phyloP scores from a whole-genome alignment of 2,329 filamentous ascomycete genomes.

The Tolypocladium ophioglossoides region DNA sequence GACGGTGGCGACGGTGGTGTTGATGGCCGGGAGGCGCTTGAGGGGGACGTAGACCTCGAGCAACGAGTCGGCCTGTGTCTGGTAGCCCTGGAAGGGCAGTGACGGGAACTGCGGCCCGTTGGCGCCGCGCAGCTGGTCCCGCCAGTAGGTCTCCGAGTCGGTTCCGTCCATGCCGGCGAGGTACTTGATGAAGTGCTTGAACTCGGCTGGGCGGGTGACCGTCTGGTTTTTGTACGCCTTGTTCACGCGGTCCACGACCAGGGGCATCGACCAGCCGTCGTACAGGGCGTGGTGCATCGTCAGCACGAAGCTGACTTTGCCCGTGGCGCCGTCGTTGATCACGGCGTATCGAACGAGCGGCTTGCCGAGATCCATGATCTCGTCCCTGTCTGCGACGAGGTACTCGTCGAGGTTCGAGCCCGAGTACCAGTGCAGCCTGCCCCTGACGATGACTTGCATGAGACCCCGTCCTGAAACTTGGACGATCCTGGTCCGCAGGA shows the following conservation, averaged over 20 bases:
- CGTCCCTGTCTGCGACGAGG: constrained; percentile 26
- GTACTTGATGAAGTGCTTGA: constrained; percentile 40
- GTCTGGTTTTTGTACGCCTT: constrained; percentile 26
- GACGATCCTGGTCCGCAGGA: constrained; percentile 39
- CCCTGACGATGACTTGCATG: constrained; percentile 35
- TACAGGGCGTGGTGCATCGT: constrained; percentile 47
- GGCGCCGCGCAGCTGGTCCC: constrained; percentile 32
- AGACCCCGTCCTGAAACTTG: constrained; percentile 32
- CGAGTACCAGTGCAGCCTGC: constrained; percentile 23
- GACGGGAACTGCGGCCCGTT: constrained; percentile 35
- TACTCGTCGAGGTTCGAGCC: constrained; percentile 27
- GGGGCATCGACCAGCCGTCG: constrained; percentile 44
- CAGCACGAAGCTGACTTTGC: constrained; percentile 34
- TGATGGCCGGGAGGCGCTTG: constrained; percentile 19
- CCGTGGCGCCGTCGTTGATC: constrained; percentile 19
- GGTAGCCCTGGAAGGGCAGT: constrained; percentile 35
- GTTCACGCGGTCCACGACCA: constrained; percentile 38
- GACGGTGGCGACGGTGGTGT: constrained; percentile 42
- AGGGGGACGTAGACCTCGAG: constrained; percentile 40
- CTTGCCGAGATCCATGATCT: constrained; percentile 32
- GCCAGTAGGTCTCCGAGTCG: constrained; percentile 35
- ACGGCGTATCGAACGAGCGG: constrained; percentile 36
- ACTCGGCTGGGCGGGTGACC: constrained; percentile 25
- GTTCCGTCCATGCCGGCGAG: constrained; percentile 26
- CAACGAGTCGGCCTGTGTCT: constrained; percentile 39